Evolutionary conservation across 441 rosid genomes (phyloP).

Genomic region (Arabidopsis lyrata): DNA sequence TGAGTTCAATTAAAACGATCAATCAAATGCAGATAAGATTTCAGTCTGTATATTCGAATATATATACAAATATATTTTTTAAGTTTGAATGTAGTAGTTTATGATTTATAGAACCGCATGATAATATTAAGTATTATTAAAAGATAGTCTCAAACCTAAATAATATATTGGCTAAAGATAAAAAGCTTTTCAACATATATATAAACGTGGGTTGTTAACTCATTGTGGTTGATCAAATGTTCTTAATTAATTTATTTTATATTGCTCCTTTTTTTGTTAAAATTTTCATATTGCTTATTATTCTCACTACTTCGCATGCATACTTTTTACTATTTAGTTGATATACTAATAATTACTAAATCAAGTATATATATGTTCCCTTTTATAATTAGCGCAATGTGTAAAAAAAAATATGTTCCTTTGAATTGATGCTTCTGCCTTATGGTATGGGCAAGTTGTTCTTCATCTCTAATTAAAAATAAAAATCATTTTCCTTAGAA

Average conservation of each 20-base stretch:
- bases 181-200: not conserved
- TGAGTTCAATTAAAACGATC: not conserved
- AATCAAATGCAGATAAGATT: not conserved
- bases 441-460: constrained; percentile 25
- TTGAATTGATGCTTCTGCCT: no score
- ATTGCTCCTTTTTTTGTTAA: no score
- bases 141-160: not conserved
- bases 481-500: not conserved
- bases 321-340: not conserved
- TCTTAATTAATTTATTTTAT: not conserved
- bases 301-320: not conserved
- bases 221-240: not conserved
- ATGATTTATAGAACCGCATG: not conserved
- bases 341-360: not conserved
- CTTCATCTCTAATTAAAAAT: constrained; percentile 21
- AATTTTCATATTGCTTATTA: not conserved
- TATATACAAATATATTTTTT: no score
- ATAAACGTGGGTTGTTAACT: not conserved
- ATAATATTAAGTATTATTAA: not conserved
- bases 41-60: not conserved
- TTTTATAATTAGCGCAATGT: not conserved
- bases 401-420: constrained; percentile 11
- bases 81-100: not conserved
- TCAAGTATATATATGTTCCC: not conserved
- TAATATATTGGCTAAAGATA: not conserved